Base-by-base conservation (phyloP, 106 monocot species). In the Dendrobium huoshanense region DNA sequence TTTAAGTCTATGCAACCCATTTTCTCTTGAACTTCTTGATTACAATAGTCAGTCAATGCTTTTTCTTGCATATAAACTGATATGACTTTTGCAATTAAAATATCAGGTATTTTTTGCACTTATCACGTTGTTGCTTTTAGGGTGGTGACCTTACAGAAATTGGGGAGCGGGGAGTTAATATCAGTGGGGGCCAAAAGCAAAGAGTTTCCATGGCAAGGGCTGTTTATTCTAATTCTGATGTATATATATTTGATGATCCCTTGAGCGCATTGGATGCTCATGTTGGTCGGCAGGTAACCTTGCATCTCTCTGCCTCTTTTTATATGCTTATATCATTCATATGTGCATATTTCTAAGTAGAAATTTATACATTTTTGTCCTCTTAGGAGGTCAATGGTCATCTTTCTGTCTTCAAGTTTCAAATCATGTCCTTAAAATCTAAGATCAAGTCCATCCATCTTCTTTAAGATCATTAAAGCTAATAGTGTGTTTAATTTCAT, bases 131-230 rank as follows among this genome's bases (percentile, higher is more conserved):
- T 31, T 70, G 54, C 75, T 67, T 47, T 81, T 75, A 99, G 99
- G 99, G 99, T 77, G 95, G 95, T 58, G 99, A 99, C 85, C 91
- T 99, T 45, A 99, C 99, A 61, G 99, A 99, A 78, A 99, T 99
- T 87, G 99, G 99, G 80, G 99, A 99, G 88, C 91, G 99, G 79
- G 99, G 99, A 70, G 99, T 99, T 6, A 99, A 95, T 82, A 99
- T 99, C 44, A 99, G 99, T 85, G 99, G 99, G 67, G 99, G 99
- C 44, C 99, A 99, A 80, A 99, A 99, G 82, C 99, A 99, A 82
- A 95, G 99, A 87, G 95, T 99, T 80, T 99, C 99, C 67, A 90
- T 99, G 99, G 99, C 99, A 86, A 88, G 99, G 73, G 95, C 99
- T 77, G 93, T 99, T 19, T 99, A 99, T 89, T 92, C 99, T 0